Evolutionary conservation across 129 eudicot genomes (phyloP).

Genomic region (Gnaphalium uliginosum): DNA sequence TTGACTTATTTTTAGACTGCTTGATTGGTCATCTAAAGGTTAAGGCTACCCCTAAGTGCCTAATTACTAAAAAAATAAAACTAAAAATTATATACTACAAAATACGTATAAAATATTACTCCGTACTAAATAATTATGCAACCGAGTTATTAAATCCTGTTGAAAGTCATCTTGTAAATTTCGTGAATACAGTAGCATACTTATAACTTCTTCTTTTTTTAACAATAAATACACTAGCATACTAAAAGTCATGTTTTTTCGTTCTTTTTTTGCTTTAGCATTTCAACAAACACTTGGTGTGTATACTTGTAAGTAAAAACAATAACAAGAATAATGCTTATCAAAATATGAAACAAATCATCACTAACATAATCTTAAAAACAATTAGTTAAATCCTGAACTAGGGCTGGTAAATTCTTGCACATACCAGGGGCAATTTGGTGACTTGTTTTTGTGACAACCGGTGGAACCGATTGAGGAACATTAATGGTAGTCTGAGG

Average conservation of each 20-base stretch:
- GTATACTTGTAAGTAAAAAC: slow-evolving; percentile 7
- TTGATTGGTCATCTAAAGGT: background rate
- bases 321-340: no score
- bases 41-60: no score
- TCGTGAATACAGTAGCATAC: no score
- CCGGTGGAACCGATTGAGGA: background rate
- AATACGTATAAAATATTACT: no score
- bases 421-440: slow-evolving; percentile 27
- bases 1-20: background rate
- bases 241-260: no score
- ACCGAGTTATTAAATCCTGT: background rate
- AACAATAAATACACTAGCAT: no score
- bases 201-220: no score
- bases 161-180: background rate
- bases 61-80: no score
- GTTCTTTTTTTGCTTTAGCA: background rate
- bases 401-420: background rate
- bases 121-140: no score
- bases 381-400: background rate
- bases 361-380: background rate
- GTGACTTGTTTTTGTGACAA: background rate
- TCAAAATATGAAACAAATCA: no score
- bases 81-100: no score
- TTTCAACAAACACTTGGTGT: slow-evolving; percentile 26
- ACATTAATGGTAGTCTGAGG: slow-evolving; percentile 16